Conservation (phyloP, 352 stramenopile genomes). For the Phytopythium litorale region DNA sequence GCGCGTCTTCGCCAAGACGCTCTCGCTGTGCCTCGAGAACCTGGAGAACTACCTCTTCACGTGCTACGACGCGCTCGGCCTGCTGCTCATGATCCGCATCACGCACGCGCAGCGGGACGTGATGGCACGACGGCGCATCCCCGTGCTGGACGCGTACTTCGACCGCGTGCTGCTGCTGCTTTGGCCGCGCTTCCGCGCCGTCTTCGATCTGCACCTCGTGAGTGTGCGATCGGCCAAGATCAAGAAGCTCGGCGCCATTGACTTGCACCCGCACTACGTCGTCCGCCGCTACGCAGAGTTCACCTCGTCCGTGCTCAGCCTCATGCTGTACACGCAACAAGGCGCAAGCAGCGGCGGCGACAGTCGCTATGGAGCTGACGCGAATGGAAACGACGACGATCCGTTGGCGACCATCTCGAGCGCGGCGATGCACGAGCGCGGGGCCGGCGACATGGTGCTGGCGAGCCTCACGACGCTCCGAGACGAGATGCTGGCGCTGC, state of each 20-base stretch:
- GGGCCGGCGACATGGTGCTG: constrained; percentile 92
- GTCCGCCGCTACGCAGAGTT: constrained; percentile 97
- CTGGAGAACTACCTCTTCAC: constrained; percentile 98
- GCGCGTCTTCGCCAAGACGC: constrained; percentile 94
- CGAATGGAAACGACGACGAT: constrained; percentile 9
- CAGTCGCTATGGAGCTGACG: constrained; percentile 9
- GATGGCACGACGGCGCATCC: constrained; percentile 85
- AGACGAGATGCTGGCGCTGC: constrained; percentile 73
- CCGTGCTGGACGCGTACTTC: constrained; percentile 95
- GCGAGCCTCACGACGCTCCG: constrained; percentile 87
- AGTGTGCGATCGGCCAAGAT: constrained; percentile 87
- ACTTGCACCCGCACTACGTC: constrained; percentile 97
- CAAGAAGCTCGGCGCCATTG: constrained; percentile 90
- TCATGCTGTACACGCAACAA: constrained; percentile 76
- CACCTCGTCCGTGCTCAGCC: constrained; percentile 93
- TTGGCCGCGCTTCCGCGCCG: constrained; percentile 96
- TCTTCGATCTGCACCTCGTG: constrained; percentile 95
- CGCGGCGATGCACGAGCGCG: constrained; percentile 79
- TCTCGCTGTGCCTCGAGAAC: constrained; percentile 96
- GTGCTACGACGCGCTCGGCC: constrained; percentile 95
- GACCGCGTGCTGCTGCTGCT: constrained; percentile 94
- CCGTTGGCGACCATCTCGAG: constrained; percentile 40
- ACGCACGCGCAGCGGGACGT: constrained; percentile 85
- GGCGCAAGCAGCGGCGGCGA: background rate
- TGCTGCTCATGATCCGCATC: constrained; percentile 99